Conservation (phyloP, 768 basidiomycete genomes). For the Pulveroboletus sp. region DNA sequence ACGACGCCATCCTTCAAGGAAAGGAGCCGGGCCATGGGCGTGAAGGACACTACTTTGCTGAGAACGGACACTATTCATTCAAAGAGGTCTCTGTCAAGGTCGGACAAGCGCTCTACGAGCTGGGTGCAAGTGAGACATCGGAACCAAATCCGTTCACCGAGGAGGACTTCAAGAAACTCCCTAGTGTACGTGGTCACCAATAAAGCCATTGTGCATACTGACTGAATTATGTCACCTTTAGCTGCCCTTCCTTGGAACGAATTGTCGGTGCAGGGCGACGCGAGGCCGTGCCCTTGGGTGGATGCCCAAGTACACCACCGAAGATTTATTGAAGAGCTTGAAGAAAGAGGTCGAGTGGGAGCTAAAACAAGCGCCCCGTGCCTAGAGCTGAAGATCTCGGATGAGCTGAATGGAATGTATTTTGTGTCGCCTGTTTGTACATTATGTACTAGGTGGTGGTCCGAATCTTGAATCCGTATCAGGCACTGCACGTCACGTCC, state of each 20-base stretch:
- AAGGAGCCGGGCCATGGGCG: slow-evolving; percentile 25
- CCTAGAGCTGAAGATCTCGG: background rate
- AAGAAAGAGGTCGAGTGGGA: slow-evolving; percentile 20
- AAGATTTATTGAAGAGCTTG: slow-evolving; percentile 22
- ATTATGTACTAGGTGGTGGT: background rate
- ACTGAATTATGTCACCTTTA: background rate
- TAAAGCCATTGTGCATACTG: background rate
- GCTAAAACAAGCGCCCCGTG: slow-evolving; percentile 3
- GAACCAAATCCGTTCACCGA: slow-evolving; percentile 43
- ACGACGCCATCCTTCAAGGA: slow-evolving; percentile 33
- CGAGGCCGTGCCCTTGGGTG: slow-evolving; percentile 26
- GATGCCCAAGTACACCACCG: slow-evolving; percentile 31
- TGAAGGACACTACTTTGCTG: slow-evolving; percentile 55
- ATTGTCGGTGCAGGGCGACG: slow-evolving; percentile 18
- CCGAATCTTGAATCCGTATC: too few species aligned
- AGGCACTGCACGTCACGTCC: too few species aligned
- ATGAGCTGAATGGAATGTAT: background rate
- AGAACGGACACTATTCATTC: slow-evolving; percentile 47
- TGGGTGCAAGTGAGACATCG: slow-evolving; percentile 15
- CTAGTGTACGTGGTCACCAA: slow-evolving; percentile 3
- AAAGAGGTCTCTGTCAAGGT: slow-evolving; percentile 45
- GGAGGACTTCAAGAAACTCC: slow-evolving; percentile 11
- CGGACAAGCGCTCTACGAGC: slow-evolving; percentile 28
- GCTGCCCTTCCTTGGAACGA: slow-evolving; percentile 19
- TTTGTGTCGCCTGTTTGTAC: background rate